Evolutionary conservation across 306 rosid species (phyloP).

Genomic region (Adenanthera pavonina): DNA sequence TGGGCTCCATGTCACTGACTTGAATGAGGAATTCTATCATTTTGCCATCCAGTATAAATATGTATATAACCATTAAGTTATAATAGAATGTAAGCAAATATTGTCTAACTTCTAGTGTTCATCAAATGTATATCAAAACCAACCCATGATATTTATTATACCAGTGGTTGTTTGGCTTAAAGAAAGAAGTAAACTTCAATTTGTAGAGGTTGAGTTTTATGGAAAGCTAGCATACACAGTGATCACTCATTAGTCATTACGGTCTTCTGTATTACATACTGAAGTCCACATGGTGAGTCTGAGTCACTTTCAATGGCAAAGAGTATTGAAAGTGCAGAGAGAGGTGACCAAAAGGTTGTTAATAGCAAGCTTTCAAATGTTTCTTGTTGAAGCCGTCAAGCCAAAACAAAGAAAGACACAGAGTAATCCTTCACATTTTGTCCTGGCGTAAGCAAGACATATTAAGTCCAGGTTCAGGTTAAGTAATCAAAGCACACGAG

Average conservation of each 20-base stretch:
- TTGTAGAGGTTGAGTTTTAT: conserved; percentile 8
- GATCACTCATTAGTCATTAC: neutral
- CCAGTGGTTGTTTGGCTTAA: conserved; percentile 17
- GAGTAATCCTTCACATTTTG: conserved; percentile 14
- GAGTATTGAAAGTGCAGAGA: conserved; percentile 23
- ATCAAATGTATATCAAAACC: neutral
- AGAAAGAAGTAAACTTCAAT: conserved; percentile 6
- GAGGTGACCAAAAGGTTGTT: conserved; percentile 43
- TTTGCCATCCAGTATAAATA: neutral
- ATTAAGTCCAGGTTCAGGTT: conserved; percentile 5
- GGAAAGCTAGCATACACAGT: neutral
- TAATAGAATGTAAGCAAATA: neutral
- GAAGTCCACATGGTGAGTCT: conserved; percentile 5
- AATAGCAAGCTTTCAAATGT: conserved; percentile 48
- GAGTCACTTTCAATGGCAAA: conserved; percentile 38
- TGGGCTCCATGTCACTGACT: neutral
- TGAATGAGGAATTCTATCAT: neutral
- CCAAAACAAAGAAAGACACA: conserved; percentile 38
- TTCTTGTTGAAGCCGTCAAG: conserved; percentile 57
- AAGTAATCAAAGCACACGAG: conserved; percentile 23
- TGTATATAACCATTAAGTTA: neutral
- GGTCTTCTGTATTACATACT: neutral
- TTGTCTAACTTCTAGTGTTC: neutral
- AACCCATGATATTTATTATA: neutral
- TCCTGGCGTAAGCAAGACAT: conserved; percentile 25